Conservation (phyloP, 106 monocot genomes). For the Triglochin maritima region DNA sequence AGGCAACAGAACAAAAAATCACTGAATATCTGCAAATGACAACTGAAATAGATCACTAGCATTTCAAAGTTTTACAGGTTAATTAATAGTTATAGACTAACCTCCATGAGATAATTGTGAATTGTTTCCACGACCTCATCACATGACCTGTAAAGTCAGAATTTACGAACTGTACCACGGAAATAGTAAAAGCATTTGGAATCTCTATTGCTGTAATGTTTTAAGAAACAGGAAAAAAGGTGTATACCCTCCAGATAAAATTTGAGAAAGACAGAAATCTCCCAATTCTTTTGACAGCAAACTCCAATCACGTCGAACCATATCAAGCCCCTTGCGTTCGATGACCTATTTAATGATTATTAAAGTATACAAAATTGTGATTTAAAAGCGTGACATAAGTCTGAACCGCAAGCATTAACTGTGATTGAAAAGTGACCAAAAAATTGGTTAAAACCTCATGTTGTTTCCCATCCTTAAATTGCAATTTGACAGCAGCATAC, state of each 20-base stretch:
- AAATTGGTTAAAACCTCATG: constrained; percentile 41
- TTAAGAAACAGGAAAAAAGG: not conserved
- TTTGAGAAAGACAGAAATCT: constrained; percentile 75
- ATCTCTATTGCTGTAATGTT: not conserved
- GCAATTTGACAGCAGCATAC: constrained; percentile 93
- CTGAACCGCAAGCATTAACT: not conserved
- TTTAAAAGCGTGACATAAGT: no score
- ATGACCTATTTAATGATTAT: constrained; percentile 44
- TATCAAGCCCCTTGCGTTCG: constrained; percentile 93
- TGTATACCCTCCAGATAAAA: constrained; percentile 68
- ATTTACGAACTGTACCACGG: not conserved
- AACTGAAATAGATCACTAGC: not conserved
- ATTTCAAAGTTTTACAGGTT: no score
- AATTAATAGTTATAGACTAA: constrained; percentile 1
- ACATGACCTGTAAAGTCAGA: constrained; percentile 37
- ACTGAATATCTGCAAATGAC: not conserved
- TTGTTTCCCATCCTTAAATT: constrained; percentile 54
- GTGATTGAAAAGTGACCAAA: not conserved
- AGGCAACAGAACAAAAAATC: not conserved
- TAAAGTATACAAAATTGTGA: not conserved
- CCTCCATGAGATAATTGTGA: constrained; percentile 69
- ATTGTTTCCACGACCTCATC: constrained; percentile 85
- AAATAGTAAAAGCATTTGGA: not conserved
- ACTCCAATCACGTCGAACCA: constrained; percentile 98
- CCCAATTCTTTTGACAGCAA: constrained; percentile 76